Evolutionary conservation across 2,329 filamentous ascomycete genomes (phyloP), one percentile per base, ranked within the genome.

Genomic region (Teratosphaeria pseudoeucalypti): DNA sequence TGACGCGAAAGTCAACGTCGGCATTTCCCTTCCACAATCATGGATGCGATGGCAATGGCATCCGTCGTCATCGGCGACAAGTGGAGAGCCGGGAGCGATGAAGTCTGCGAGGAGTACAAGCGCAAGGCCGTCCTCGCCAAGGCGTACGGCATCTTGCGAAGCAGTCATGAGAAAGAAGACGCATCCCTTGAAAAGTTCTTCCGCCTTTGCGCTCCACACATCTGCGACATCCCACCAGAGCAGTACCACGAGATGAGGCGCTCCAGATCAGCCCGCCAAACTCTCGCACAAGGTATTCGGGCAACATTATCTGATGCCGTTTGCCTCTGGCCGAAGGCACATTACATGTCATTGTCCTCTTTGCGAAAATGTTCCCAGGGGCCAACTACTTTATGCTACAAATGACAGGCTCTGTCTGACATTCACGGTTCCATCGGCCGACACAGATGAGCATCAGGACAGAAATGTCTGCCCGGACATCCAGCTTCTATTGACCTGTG

Each of bases 111-210:
- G 43, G n/a, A 49, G 43, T 49, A 49, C 43, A 49, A 49, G 43
- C 43, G 43, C 27, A 54, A 37, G 53, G n/a, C 53, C 26, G 34
- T 54, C 26, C 53, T 32, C 23, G 26, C 53, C 55, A 81, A 81
- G 66, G 78, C 80, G 19, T 84, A 81, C 74, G 83, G 81, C 34
- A 75, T 77, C 61, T 73, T 82, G 26, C 32, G 34, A 55, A 80
- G 82, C 64, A 72, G 77, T 53, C 68, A 78, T 57, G 78, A 79
- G 65, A 77, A 78, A 62, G 69, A 72, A 26, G 72, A 76, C 34
- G 75, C 79, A 27, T 73, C 77, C 53, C 72, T 83, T 43, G 74
- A 78, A 55, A 68, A 73, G 10, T 83, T 81, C 69, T 73, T 83
- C 54, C 62, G 64, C 16, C 63, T 79, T 60, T 75, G 74, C 54